Evolutionary conservation across 805 yeast species (phyloP), one percentile per base, ranked within the genome.

Genomic region (Isabelozyma rhagii): DNA sequence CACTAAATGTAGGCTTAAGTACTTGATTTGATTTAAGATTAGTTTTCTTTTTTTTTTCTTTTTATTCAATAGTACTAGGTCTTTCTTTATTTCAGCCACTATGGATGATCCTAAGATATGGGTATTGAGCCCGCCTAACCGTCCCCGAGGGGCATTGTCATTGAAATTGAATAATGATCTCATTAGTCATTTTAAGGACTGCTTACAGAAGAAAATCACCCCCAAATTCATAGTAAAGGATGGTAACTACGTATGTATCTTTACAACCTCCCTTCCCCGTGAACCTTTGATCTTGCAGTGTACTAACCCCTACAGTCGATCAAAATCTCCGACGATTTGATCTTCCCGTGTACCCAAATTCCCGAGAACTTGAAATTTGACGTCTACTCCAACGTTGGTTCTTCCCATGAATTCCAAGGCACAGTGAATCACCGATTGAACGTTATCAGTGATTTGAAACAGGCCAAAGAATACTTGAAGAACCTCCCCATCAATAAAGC

Each of bases 341-440:
- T 55, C 27, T 69, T 59, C 42, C 75, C 77, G 10, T 72, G 75
- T 51, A 50, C 61, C 17, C 58, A 58, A 27, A 54, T 65, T 15
- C 67, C 67, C 14, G 78, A 72, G 49, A 65, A 62, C 41, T 65
- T 69, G 48, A 69, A 69, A 43, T 64, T 71, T 25, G 74, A 69
- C 50, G 52, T 73, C 5, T 72, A 71, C 55, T 45, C 50, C 10
- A 41, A 50, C 14, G 51, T 49, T 18, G 36, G 36, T 13, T 4
- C 36, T 13, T 51, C 50, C 11, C 53, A 53, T 39, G 42, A 41
- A 39, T 68, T 60, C 51, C 51, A 66, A 10, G 77, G 77, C 15
- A 57, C 71, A 42, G 63, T 72, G 41, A 46, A 60, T 39, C 57
- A 59, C 46, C 62, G 66, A 45, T 59, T 72, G 48, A 68, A 57